Evolutionary conservation across 768 basidiomycete species (phyloP).

Genomic region (Phanerochaete carnosa): DNA sequence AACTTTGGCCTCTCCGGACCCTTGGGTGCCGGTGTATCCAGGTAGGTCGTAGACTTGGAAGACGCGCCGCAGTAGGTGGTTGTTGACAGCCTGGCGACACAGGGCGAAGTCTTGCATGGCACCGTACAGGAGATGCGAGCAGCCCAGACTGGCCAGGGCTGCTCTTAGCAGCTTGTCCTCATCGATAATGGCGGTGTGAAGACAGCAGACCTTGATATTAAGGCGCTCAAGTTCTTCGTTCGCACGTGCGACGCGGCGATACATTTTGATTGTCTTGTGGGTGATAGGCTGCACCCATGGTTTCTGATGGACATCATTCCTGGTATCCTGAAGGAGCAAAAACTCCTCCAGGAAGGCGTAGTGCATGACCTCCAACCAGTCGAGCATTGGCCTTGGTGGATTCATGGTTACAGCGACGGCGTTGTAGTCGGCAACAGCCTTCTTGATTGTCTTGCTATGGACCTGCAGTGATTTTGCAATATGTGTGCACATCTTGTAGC

Average conservation of each 20-base stretch:
- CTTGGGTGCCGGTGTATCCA: slow-evolving; percentile 7
- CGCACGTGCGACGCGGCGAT: slow-evolving; percentile 18
- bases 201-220: slow-evolving; percentile 23
- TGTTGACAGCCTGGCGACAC: slow-evolving; percentile 8
- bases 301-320: slow-evolving; percentile 20
- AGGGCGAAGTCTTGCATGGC: neutral
- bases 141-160: neutral
- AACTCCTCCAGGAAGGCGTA: slow-evolving; percentile 30
- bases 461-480: slow-evolving; percentile 29
- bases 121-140: neutral
- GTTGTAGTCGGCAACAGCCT: slow-evolving; percentile 30
- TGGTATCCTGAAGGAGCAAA: slow-evolving; percentile 24
- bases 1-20: slow-evolving; percentile 1
- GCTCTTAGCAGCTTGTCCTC: slow-evolving; percentile 11
- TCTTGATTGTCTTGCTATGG: slow-evolving; percentile 21
- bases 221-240: slow-evolving; percentile 23
- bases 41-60: slow-evolving; percentile 5
- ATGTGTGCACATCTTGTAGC: slow-evolving; percentile 28
- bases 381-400: slow-evolving; percentile 22
- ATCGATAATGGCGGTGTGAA: slow-evolving; percentile 24
- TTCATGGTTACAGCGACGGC: slow-evolving; percentile 20
- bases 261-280: slow-evolving; percentile 21
- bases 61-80: slow-evolving; percentile 5
- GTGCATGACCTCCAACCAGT: slow-evolving; percentile 24
- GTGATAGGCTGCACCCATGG: slow-evolving; percentile 24